Evolutionary conservation across 1,284 basidiomycete genomes (phyloP).

Genomic region (Pseudozyma hubeiensis): DNA sequence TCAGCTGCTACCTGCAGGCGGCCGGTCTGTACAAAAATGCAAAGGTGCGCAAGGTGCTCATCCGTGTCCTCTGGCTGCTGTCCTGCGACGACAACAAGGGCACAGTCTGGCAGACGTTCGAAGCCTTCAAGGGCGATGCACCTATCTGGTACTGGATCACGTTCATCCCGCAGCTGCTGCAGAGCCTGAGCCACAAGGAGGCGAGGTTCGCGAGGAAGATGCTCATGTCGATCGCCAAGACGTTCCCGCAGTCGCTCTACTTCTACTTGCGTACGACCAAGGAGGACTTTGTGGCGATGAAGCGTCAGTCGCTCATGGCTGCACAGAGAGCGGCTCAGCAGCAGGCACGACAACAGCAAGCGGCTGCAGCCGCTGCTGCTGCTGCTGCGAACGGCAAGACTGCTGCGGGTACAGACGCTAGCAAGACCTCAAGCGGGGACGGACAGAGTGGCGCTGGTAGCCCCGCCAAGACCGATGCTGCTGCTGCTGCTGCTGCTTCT

Average conservation of each 20-base stretch:
- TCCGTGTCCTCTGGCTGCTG: slow-evolving; percentile 95
- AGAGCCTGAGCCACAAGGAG: slow-evolving; percentile 90
- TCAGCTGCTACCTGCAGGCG: slow-evolving; percentile 97
- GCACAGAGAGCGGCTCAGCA: slow-evolving; percentile 69
- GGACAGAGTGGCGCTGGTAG: slow-evolving; percentile 22
- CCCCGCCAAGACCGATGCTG: slow-evolving; percentile 29
- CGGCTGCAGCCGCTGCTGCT: slow-evolving; percentile 14
- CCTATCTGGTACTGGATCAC: slow-evolving; percentile 99
- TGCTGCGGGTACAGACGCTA: slow-evolving; percentile 8
- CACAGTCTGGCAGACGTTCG: slow-evolving; percentile 88
- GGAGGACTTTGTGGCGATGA: slow-evolving; percentile 78
- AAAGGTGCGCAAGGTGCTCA: slow-evolving; percentile 90
- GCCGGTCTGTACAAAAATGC: slow-evolving; percentile 94
- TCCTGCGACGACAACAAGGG: slow-evolving; percentile 85
- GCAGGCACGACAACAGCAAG: slow-evolving; percentile 69
- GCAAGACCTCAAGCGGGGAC: slow-evolving; percentile 21
- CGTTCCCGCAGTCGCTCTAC: slow-evolving; percentile 95
- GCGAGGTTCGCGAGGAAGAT: slow-evolving; percentile 91
- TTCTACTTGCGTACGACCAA: slow-evolving; percentile 91
- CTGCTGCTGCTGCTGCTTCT: slow-evolving; percentile 4
- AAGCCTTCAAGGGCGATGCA: slow-evolving; percentile 94
- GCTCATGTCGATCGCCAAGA: slow-evolving; percentile 88
- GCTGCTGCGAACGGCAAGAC: slow-evolving; percentile 35
- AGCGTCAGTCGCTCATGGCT: slow-evolving; percentile 59
- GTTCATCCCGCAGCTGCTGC: slow-evolving; percentile 92